Evolutionary conservation across 768 basidiomycete genomes (phyloP).

Genomic region (Suillus paluster): DNA sequence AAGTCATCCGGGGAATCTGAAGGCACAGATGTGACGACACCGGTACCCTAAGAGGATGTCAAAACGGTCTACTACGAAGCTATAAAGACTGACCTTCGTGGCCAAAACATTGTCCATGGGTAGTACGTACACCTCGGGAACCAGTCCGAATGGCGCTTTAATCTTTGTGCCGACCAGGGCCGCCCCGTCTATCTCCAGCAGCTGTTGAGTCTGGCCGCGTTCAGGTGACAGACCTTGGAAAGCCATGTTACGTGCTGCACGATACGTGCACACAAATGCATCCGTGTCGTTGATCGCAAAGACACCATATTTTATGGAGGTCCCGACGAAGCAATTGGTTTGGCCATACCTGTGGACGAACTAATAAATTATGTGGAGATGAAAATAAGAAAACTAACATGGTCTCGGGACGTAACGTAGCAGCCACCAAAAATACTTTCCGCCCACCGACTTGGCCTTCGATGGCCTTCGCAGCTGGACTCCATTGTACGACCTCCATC

Average conservation of each 20-base stretch:
- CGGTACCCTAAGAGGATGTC: conserved; percentile 72
- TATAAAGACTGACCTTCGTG: conserved; percentile 68
- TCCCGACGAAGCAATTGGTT: conserved; percentile 96
- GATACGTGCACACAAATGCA: conserved; percentile 88
- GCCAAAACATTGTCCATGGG: conserved; percentile 98
- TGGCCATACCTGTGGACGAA: conserved; percentile 80
- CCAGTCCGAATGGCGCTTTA: conserved; percentile 81
- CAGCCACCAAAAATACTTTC: conserved; percentile 92
- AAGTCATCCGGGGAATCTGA: conserved; percentile 99
- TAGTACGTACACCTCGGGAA: conserved; percentile 89
- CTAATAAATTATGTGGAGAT: background rate
- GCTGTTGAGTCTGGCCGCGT: conserved; percentile 72
- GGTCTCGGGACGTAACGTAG: conserved; percentile 94
- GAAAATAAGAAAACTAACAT: conserved; percentile 58
- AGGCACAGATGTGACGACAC: conserved; percentile 96
- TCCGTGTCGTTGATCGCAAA: conserved; percentile 85
- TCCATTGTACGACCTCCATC: conserved; percentile 91
- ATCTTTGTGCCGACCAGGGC: conserved; percentile 88
- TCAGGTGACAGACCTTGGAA: conserved; percentile 85
- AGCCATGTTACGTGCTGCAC: conserved; percentile 96
- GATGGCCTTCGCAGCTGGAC: conserved; percentile 66
- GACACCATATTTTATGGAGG: conserved; percentile 88
- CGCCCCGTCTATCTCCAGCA: conserved; percentile 78
- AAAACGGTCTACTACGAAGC: conserved; percentile 10
- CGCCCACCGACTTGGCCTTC: conserved; percentile 73